Evolutionary conservation across 164 flowering plant species (phyloP).

Genomic region (Litsea cubeba): DNA sequence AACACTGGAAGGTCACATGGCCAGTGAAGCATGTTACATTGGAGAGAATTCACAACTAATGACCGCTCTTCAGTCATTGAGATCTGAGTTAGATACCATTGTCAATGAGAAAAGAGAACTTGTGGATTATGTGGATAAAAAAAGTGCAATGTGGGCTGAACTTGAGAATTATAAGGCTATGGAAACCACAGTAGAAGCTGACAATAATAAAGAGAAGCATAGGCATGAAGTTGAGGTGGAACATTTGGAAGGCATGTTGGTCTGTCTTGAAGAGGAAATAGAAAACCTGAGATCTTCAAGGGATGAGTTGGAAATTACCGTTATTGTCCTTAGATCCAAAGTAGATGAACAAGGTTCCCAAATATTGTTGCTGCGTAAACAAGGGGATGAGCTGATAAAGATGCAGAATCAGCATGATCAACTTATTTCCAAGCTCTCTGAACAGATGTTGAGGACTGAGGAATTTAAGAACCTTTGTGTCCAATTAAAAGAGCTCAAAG

Average conservation of each 20-base stretch:
- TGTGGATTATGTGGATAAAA: slow-evolving; percentile 18
- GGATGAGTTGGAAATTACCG: slow-evolving; percentile 50
- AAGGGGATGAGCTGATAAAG: slow-evolving; percentile 29
- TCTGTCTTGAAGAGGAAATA: slow-evolving; percentile 36
- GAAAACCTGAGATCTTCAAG: slow-evolving; percentile 38
- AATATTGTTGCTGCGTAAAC: slow-evolving; percentile 28
- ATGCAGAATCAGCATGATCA: slow-evolving; percentile 42
- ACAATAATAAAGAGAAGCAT: slow-evolving; percentile 19
- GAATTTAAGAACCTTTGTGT: slow-evolving; percentile 79
- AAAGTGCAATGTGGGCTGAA: slow-evolving; percentile 23
- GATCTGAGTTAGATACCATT: slow-evolving; percentile 46
- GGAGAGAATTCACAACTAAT: slow-evolving; percentile 49
- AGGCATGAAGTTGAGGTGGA: slow-evolving; percentile 35
- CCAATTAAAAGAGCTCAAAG: slow-evolving; percentile 87
- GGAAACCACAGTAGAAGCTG: slow-evolving; percentile 20
- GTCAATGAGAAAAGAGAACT: slow-evolving; percentile 29
- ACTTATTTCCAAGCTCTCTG: slow-evolving; percentile 59
- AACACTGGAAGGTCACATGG: slow-evolving; percentile 31
- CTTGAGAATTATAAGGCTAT: slow-evolving; percentile 37
- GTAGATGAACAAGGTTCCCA: slow-evolving; percentile 40
- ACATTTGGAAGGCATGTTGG: slow-evolving; percentile 30
- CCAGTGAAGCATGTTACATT: slow-evolving; percentile 32
- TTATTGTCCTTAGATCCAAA: slow-evolving; percentile 43
- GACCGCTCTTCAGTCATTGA: slow-evolving; percentile 33
- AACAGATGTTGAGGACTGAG: slow-evolving; percentile 76